Evolutionary conservation across 2,329 filamentous ascomycete species (phyloP).

Genomic region (Pseudogymnoascus sp.): DNA sequence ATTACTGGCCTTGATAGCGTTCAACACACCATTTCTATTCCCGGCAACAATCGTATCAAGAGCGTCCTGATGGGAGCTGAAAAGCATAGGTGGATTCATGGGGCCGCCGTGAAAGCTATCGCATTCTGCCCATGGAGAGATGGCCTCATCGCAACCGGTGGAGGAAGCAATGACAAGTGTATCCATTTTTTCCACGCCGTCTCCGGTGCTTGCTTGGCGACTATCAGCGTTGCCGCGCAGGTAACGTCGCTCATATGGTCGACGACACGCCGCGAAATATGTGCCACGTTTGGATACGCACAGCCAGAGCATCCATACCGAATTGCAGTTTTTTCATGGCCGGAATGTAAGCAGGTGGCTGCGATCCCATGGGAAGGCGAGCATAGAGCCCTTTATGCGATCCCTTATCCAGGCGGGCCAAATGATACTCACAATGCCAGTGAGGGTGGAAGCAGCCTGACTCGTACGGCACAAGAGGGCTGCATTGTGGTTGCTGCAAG

Average conservation of each 20-base stretch:
- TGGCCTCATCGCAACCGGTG: constrained; percentile 79
- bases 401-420: constrained; percentile 67
- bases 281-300: constrained; percentile 87
- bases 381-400: constrained; percentile 76
- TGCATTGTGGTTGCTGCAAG: constrained; percentile 89
- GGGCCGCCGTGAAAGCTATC: constrained; percentile 90
- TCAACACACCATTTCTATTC: constrained; percentile 20
- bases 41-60: constrained; percentile 32
- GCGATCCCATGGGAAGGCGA: constrained; percentile 77
- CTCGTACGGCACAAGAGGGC: constrained; percentile 57
- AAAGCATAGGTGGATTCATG: constrained; percentile 68
- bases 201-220: constrained; percentile 76
- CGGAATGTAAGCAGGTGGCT: constrained; percentile 76
- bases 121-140: constrained; percentile 94
- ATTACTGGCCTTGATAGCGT: constrained; percentile 22
- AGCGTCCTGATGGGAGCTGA: constrained; percentile 48
- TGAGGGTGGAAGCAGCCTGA: constrained; percentile 47
- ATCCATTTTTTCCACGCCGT: constrained; percentile 92
- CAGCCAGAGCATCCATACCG: constrained; percentile 83
- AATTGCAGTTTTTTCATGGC: constrained; percentile 92
- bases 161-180: constrained; percentile 87
- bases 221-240: constrained; percentile 86
- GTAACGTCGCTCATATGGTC: constrained; percentile 92
- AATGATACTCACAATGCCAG: constrained; percentile 25
- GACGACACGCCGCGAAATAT: constrained; percentile 75